Base-by-base conservation (phyloP, 2,329 filamentous ascomycete species). In the Eutypella sp. region DNA sequence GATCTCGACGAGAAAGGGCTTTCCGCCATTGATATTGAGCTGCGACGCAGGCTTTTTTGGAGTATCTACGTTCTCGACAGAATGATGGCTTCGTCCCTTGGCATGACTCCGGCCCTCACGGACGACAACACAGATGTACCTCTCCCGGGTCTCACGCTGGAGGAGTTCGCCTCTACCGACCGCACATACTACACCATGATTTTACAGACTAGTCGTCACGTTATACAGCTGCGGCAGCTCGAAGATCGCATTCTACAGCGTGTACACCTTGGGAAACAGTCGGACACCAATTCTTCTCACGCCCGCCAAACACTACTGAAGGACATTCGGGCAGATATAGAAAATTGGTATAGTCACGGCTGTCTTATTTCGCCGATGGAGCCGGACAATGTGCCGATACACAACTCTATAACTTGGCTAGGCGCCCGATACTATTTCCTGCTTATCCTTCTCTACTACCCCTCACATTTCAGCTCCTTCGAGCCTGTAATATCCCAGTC, bases 341-440 rank as follows among this genome's bases (percentile, higher is more conserved):
- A 73, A 44, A 64, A 72, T 47, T 73, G 71, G 69, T 73, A 73
- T 48, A 71, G 65, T 46, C 67, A 65, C 25, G 71, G 70, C 1
- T 74, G 69, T 40, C 63, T 73, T 4, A 59, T 73, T 46, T 69
- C 67, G 5, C 67, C 67, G 1, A 60, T 65, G 40, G 68, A 72
- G 39, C 59, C 65, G 2, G 70, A 73, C 50, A 70, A 72, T 41
- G 57, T 72, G 3, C 66, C 70, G 15, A 70, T 73, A 18, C 71
- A 73, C 49, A 72, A 63, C 48, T 69, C 67, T 3, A 64, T 73
- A 33, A 67, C 69, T 2, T 73, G 70, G 70, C 46, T 71, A 15
- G 67, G 64, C 20, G 67, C 67, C 0, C 59, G 69, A 4, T 73
- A 72, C 55, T 71, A 73, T 47, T 67, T 71, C 44, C 57, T 73